Conservation (phyloP, 2,329 filamentous ascomycete genomes). For the Fusarium xyrophilum region DNA sequence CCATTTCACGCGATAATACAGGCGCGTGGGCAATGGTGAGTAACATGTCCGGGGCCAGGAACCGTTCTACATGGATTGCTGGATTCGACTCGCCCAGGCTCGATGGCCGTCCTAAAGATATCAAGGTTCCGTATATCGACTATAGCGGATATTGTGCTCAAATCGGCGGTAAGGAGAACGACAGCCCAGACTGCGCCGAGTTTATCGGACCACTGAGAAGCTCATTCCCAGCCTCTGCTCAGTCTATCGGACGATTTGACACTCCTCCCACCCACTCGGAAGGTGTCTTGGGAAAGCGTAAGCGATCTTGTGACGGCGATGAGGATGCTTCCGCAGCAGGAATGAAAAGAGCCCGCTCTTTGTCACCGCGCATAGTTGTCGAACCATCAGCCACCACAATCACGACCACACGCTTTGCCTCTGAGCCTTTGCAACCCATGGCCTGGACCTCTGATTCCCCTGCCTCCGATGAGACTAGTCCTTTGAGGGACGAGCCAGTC, state of each 20-base stretch:
- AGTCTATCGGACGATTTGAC: not conserved
- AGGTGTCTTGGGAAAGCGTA: not conserved
- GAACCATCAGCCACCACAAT: not conserved
- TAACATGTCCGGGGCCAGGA: not conserved
- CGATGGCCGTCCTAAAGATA: not conserved
- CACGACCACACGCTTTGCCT: not conserved
- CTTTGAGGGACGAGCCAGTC: not conserved
- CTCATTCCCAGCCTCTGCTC: not conserved
- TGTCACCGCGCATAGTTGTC: not conserved
- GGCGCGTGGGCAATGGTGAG: not conserved
- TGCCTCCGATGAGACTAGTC: not conserved
- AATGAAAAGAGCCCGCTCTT: slow-evolving; percentile 3
- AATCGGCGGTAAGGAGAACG: not conserved
- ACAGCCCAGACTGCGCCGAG: not conserved
- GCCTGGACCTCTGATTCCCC: not conserved
- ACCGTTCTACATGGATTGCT: not conserved
- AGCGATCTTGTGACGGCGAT: slow-evolving; percentile 3
- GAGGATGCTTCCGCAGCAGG: not conserved
- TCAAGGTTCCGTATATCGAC: not conserved
- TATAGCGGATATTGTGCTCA: not conserved
- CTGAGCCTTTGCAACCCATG: not conserved
- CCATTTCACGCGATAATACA: not conserved
- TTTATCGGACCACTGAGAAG: not conserved
- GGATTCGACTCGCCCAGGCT: not conserved
- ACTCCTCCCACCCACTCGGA: not conserved